Base-by-base conservation (phyloP, 2,329 filamentous ascomycete genomes). In the Pseudogymnoascus sp. region DNA sequence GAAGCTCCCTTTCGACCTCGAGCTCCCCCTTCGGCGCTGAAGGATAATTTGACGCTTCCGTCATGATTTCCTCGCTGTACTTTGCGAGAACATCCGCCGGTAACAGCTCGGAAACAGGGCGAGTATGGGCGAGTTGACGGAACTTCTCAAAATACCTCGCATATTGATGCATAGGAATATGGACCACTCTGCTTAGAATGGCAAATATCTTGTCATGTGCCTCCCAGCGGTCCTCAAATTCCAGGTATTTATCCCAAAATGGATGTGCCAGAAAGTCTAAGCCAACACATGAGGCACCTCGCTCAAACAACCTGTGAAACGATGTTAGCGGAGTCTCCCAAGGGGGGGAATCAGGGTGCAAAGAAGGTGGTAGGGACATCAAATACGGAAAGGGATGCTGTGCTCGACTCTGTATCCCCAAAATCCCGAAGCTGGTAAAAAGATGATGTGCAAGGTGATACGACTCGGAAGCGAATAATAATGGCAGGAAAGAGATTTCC, bases 241-340 rank as follows among this genome's bases (percentile, higher is more conserved):
- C 95, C 67, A 99, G 86, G 73, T 96, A 99, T 77, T 96, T 97
- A 76, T 99, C 95, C 95, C 95, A 99, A 78, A 99, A 97, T 1
- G 92, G 92, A 73, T 97, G 92, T 1, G 93, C 89, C 31, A 96
- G 82, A 73, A 96, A 99, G 76, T 99, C 95, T 16, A 97, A 83
- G 14, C 95, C 95, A 42, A 96, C 92, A 70, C 85, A 88, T 31
- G 84, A 83, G 28, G 91, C 90, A 66, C 89, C 95, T 68, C 95
- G 90, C 75, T 99, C 93, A 73, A 97, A 97, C 7, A 97, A 84
- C 69, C 95, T 99, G 74, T 61, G 16, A 34, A 36, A 40, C 21
- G 23, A 16, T 14, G 59, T 64, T 44, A 67, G 65, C 61, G 14
- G 60, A n/a, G 18, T 40, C 59, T 59, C 50, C 23, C 2, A 44